Evolutionary conservation across 768 basidiomycete genomes (phyloP).

Genomic region (Hygrocybe punicea): DNA sequence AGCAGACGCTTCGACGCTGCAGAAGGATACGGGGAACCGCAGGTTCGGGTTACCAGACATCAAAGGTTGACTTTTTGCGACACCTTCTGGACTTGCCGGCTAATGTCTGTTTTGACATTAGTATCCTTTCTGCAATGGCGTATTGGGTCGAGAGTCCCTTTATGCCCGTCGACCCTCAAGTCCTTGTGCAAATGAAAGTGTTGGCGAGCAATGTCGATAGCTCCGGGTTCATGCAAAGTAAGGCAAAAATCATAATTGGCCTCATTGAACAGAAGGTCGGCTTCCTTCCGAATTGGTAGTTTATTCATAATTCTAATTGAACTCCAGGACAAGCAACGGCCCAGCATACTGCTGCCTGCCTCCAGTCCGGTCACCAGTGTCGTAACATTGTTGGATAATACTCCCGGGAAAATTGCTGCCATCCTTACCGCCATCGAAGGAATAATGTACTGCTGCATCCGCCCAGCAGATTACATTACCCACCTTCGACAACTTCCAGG

Average conservation of each 20-base stretch:
- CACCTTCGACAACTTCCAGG: neutral
- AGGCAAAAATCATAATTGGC: neutral
- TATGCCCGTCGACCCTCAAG: neutral
- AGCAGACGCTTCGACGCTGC: constrained; percentile 2
- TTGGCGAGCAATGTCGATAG: constrained; percentile 3
- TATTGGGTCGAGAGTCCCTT: constrained; percentile 4
- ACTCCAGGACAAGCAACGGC: neutral
- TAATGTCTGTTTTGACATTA: neutral
- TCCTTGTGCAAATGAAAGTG: constrained; percentile 1
- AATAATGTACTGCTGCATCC: constrained; percentile 2
- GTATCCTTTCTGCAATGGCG: constrained; percentile 3
- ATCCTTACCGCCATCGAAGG: neutral
- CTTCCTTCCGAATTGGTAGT: neutral
- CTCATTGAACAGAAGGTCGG: neutral
- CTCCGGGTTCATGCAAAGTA: constrained; percentile 2
- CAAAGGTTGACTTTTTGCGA: neutral
- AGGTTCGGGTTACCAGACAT: neutral
- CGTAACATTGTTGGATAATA: neutral
- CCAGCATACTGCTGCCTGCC: neutral
- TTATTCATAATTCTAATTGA: neutral
- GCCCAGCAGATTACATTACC: constrained; percentile 6
- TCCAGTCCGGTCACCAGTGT: neutral
- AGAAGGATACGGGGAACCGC: neutral
- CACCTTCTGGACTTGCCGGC: neutral
- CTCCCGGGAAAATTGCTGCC: neutral